These are phyloP conservation scores for Globisporangium spiculum DNA, from an alignment of 352 stramenopile species.

Conservation along the genomic window DNA sequence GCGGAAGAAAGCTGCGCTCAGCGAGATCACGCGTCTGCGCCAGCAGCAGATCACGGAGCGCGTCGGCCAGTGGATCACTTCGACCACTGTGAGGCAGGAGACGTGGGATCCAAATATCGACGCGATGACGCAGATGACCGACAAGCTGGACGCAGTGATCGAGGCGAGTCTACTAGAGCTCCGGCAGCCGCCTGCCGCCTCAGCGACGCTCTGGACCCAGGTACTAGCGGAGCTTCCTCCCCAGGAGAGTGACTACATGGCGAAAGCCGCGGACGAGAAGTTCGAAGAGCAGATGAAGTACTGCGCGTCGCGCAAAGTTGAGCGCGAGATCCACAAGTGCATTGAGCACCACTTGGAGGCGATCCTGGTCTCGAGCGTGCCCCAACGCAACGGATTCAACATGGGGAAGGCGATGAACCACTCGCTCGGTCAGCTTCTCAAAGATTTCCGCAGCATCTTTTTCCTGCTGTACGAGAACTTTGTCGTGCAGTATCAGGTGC, in stretches of 20 bases:
- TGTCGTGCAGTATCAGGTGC: slow-evolving; percentile 10
- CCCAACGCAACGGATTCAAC: slow-evolving; percentile 38
- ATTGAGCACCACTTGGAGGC: slow-evolving; percentile 42
- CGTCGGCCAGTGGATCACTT: slow-evolving; percentile 15
- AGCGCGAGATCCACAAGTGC: slow-evolving; percentile 26
- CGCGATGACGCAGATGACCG: slow-evolving; percentile 29
- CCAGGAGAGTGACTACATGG: slow-evolving; percentile 47
- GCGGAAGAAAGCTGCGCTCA: slow-evolving; percentile 13
- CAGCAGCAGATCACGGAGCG: slow-evolving; percentile 22
- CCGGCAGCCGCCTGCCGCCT: slow-evolving; percentile 5
- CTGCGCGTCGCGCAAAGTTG: slow-evolving; percentile 21
- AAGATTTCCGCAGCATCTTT: slow-evolving; percentile 54
- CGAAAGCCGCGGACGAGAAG: slow-evolving; percentile 48
- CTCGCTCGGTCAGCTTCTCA: slow-evolving; percentile 45
- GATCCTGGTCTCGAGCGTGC: slow-evolving; percentile 33
- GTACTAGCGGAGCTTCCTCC: slow-evolving; percentile 40
- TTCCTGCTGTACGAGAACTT: slow-evolving; percentile 36
- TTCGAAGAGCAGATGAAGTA: slow-evolving; percentile 73
- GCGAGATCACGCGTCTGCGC: slow-evolving; percentile 4
- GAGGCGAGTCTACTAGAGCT: slow-evolving; percentile 32
- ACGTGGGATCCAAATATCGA: slow-evolving; percentile 10
- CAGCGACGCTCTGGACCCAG: slow-evolving; percentile 31
- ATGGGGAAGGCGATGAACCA: slow-evolving; percentile 43
- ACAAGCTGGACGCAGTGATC: slow-evolving; percentile 40
- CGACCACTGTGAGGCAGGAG: slow-evolving; percentile 1